These are phyloP conservation scores for Nicotiana noctiflora DNA, from an alignment of 257 asterid genomes.

Conservation along the genomic window DNA sequence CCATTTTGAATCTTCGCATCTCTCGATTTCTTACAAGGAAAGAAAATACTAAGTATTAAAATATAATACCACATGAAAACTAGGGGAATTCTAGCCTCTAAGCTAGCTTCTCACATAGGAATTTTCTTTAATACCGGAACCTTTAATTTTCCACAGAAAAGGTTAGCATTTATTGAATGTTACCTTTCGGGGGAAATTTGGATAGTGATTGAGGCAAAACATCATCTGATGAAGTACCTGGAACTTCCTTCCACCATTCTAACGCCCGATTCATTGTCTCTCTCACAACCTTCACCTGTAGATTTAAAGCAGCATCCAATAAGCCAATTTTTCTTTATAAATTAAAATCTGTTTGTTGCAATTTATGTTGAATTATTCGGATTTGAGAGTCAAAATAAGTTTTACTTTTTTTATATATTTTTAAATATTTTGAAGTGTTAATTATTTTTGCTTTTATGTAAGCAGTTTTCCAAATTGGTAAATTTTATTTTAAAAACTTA, in stretches of 20 bases:
- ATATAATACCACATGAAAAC: neutral
- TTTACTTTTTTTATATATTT: too few relatives aligned
- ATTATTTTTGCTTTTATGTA: too few relatives aligned
- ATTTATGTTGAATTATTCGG: too few relatives aligned
- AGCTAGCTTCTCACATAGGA: too few relatives aligned
- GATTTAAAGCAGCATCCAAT: neutral
- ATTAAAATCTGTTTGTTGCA: too few relatives aligned
- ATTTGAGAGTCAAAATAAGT: too few relatives aligned
- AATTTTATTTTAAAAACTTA: too few relatives aligned
- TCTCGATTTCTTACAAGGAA: neutral
- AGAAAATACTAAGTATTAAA: neutral
- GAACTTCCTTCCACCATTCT: conserved; percentile 61
- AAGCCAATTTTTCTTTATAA: neutral
- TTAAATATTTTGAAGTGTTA: too few relatives aligned
- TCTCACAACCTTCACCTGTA: conserved; percentile 75
- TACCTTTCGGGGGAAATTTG: conserved; percentile 51
- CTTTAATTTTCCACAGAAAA: neutral
- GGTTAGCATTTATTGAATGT: neutral
- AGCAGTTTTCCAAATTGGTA: too few relatives aligned
- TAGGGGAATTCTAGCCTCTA: neutral
- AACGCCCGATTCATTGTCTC: conserved; percentile 80
- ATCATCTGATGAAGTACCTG: conserved; percentile 30
- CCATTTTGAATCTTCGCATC: neutral
- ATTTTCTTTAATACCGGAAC: too few relatives aligned
- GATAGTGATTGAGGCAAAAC: conserved; percentile 25